Percentiles rank a stretch among this genome's conserved stretches.
Evolutionary conservation across 2,329 filamentous ascomycete species (phyloP).

Genomic region (Fusarium humuli): DNA sequence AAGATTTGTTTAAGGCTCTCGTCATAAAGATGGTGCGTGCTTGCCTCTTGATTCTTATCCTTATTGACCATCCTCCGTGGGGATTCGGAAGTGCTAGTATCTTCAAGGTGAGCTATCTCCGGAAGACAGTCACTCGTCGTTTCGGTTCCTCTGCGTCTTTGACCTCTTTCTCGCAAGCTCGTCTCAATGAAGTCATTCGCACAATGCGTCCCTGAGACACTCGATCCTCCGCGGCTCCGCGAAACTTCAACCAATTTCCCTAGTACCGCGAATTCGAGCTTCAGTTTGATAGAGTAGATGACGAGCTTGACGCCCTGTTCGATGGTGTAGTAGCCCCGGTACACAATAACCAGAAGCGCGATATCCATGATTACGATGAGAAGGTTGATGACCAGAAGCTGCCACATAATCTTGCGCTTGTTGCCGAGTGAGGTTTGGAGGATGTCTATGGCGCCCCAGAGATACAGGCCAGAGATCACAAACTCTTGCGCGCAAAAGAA

Average conservation of each 20-base stretch:
- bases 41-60: background rate
- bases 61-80: background rate
- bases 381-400: slow-evolving; percentile 27
- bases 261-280: slow-evolving; percentile 53
- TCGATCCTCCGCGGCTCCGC: slow-evolving; percentile 33
- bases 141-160: background rate
- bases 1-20: slow-evolving; percentile 30
- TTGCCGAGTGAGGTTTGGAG: slow-evolving; percentile 23
- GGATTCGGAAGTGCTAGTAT: background rate
- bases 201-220: background rate
- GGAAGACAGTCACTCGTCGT: background rate
- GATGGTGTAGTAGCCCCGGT: slow-evolving; percentile 7
- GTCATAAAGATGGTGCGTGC: slow-evolving; percentile 17
- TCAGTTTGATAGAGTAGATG: slow-evolving; percentile 48
- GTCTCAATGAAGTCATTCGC: slow-evolving; percentile 2
- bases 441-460: slow-evolving; percentile 18
- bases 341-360: slow-evolving; percentile 27
- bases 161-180: background rate
- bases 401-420: slow-evolving; percentile 28
- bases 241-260: slow-evolving; percentile 52
- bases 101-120: slow-evolving; percentile 7
- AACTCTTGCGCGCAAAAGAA: slow-evolving; percentile 26
- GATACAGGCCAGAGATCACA: slow-evolving; percentile 13
- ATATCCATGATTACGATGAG: slow-evolving; percentile 37
- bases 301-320: slow-evolving; percentile 26